A percentile compares a stretch with the other conserved stretches of the same genome.
Conservation (phyloP, 768 basidiomycete genomes). For the Naganishia onofrii region DNA sequence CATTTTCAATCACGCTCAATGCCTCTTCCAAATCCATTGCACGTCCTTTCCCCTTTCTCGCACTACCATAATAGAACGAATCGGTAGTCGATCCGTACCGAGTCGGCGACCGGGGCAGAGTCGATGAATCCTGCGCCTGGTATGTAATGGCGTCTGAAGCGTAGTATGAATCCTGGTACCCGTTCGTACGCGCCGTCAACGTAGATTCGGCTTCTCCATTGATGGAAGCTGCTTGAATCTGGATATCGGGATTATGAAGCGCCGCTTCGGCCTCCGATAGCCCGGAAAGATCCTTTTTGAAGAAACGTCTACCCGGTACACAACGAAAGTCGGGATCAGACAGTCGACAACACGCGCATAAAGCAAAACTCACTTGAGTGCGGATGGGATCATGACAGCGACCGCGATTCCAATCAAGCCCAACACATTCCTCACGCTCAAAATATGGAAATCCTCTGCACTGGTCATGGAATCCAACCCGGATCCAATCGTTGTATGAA, state of each 20-base stretch:
- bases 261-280: conserved; percentile 29
- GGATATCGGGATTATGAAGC: conserved; percentile 25
- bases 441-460: conserved; percentile 84
- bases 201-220: conserved; percentile 16
- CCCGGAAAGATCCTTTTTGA: conserved; percentile 32
- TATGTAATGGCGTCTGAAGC: conserved; percentile 29
- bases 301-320: conserved; percentile 29
- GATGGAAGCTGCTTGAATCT: conserved; percentile 12
- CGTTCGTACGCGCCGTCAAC: neutral
- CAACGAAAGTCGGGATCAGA: no score
- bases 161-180: conserved; percentile 14
- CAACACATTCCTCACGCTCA: conserved; percentile 87
- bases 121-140: conserved; percentile 43
- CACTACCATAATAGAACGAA: conserved; percentile 17
- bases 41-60: conserved; percentile 21
- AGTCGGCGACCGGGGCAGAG: conserved; percentile 40
- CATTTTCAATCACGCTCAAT: conserved; percentile 27
- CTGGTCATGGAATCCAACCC: conserved; percentile 92
- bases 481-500: conserved; percentile 91
- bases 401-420: conserved; percentile 78
- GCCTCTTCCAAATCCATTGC: conserved; percentile 29
- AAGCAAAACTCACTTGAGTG: conserved; percentile 73
- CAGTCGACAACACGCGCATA: neutral
- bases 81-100: neutral
- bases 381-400: conserved; percentile 91